These are phyloP conservation scores for Aspergillus pseudoterreus DNA, from an alignment of 2,329 filamentous ascomycete species.

Conservation along the genomic window DNA sequence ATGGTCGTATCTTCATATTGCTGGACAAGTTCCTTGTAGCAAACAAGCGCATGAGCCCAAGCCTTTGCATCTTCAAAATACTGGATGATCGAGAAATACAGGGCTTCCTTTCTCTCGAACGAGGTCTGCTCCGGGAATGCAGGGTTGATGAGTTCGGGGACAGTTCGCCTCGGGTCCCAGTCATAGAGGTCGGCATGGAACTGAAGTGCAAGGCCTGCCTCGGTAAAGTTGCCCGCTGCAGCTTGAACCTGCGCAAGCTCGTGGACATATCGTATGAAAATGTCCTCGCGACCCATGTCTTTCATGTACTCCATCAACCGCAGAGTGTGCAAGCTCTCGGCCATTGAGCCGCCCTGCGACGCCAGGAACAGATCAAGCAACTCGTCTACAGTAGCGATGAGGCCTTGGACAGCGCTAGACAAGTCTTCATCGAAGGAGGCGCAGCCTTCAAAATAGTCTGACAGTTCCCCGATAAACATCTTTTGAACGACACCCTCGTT, in stretches of 20 bases:
- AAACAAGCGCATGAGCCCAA: conserved; percentile 82
- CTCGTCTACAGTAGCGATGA: conserved; percentile 83
- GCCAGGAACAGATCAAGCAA: conserved; percentile 86
- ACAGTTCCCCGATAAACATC: conserved; percentile 80
- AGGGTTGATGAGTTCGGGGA: conserved; percentile 67
- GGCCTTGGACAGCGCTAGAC: conserved; percentile 69
- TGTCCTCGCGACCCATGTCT: conserved; percentile 95
- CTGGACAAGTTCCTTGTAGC: conserved; percentile 84
- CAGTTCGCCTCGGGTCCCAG: conserved; percentile 71
- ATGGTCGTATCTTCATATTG: conserved; percentile 89
- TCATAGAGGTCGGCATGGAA: conserved; percentile 90
- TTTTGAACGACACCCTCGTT: conserved; percentile 90
- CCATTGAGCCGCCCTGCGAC: conserved; percentile 70
- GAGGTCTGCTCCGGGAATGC: conserved; percentile 76
- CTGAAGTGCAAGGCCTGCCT: conserved; percentile 82
- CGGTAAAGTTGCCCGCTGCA: conserved; percentile 72
- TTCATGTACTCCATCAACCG: conserved; percentile 93
- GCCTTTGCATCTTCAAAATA: conserved; percentile 91
- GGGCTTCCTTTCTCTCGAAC: conserved; percentile 86
- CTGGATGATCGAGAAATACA: conserved; percentile 94
- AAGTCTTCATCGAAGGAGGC: conserved; percentile 68
- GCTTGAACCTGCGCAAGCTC: conserved; percentile 78
- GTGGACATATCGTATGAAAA: conserved; percentile 93
- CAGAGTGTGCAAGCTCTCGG: conserved; percentile 83
- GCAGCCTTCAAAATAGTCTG: conserved; percentile 73